A percentile compares a stretch with the other conserved stretches of the same genome.
phyloP scores from a whole-genome alignment of 495 filamentous ascomycete species.

The Pyronema omphalodes region DNA sequence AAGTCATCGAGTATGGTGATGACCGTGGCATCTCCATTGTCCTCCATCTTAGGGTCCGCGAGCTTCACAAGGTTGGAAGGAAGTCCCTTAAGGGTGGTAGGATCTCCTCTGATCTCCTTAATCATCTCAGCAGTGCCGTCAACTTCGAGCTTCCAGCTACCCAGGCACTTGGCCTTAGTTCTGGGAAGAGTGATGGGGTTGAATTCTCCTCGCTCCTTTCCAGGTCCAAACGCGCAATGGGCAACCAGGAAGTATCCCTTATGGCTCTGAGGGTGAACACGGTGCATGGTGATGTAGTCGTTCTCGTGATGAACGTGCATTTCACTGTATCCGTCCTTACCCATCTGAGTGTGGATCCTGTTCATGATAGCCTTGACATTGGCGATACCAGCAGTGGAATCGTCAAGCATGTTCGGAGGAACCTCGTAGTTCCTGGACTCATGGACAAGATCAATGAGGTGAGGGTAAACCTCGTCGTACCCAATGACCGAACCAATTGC shows the following conservation, averaged over 20 bases:
- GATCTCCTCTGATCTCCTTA: conserved; percentile 44
- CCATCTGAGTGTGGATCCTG: conserved; percentile 82
- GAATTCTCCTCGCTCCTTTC: conserved; percentile 57
- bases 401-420: conserved; percentile 15
- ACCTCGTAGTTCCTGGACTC: conserved; percentile 58
- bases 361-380: conserved; percentile 82
- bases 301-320: conserved; percentile 92
- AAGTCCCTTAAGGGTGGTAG: conserved; percentile 53
- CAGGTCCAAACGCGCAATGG: conserved; percentile 82
- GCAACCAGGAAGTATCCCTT: conserved; percentile 90
- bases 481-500: conserved; percentile 92
- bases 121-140: conserved; percentile 49
- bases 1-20: conserved; percentile 68
- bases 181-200: conserved; percentile 54
- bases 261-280: conserved; percentile 74
- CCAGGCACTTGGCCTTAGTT: conserved; percentile 56
- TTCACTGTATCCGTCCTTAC: conserved; percentile 79
- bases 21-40: conserved; percentile 47
- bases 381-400: conserved; percentile 52
- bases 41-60: conserved; percentile 40
- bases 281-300: conserved; percentile 88
- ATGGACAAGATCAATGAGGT: conserved; percentile 70
- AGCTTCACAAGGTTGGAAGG: conserved; percentile 60
- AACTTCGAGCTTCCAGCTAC: conserved; percentile 76
- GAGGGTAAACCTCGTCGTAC: conserved; percentile 95